A percentile compares a stretch with the other conserved stretches of the same genome.
Evolutionary conservation across 306 rosid species (phyloP).

Genomic region (Nissolia schottii): DNA sequence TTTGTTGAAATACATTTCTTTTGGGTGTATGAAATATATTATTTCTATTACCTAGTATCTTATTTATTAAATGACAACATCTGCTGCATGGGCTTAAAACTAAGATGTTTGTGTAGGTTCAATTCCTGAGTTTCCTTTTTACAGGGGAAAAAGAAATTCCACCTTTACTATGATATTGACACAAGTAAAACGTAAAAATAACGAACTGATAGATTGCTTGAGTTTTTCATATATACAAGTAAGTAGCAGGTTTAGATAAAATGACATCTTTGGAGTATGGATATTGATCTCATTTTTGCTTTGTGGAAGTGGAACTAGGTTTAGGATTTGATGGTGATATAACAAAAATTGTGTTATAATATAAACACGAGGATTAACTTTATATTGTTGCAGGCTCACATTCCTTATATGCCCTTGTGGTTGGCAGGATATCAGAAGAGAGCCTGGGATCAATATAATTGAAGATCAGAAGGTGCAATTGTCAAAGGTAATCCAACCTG

Average conservation of each 20-base stretch:
- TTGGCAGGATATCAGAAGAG: slow-evolving; percentile 18
- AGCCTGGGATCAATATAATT: slow-evolving; percentile 4
- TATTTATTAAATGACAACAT: neutral
- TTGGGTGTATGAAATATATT: too few species aligned
- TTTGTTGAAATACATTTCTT: too few species aligned
- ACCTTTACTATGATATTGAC: neutral
- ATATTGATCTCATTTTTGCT: neutral
- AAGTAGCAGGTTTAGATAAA: neutral
- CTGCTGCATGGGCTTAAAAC: too few species aligned
- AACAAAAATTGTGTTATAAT: neutral
- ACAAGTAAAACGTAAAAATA: neutral
- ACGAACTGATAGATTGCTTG: neutral
- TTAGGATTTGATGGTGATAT: neutral
- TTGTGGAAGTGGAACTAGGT: neutral
- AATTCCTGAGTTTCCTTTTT: too few species aligned
- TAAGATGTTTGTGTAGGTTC: neutral
- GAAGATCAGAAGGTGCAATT: slow-evolving; percentile 14
- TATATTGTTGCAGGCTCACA: neutral
- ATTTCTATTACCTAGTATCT: neutral
- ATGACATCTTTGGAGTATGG: neutral
- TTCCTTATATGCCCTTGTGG: neutral
- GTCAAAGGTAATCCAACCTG: slow-evolving; percentile 13
- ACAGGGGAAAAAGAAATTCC: neutral
- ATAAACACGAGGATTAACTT: neutral
- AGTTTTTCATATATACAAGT: neutral